A percentile compares a stretch with the other conserved stretches of the same genome.
These are phyloP conservation scores for Talaromyces wortmannii DNA, from an alignment of 495 filamentous ascomycete species.

Conservation along the genomic window DNA sequence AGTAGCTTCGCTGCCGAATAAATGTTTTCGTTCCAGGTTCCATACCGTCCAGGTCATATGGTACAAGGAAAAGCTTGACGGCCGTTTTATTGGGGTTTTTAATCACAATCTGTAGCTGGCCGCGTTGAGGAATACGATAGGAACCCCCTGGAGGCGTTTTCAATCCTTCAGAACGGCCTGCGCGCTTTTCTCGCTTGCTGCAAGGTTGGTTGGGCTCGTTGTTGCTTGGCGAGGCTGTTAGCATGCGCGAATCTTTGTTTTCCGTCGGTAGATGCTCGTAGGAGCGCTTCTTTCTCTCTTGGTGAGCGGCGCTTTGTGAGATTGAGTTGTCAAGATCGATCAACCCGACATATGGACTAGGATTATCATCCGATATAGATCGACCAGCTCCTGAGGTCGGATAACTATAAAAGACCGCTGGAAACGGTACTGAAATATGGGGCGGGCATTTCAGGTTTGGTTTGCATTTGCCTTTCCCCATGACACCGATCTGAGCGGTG, in stretches of 20 bases:
- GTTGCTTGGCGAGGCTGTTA: conserved; percentile 3
- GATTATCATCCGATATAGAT: conserved; percentile 64
- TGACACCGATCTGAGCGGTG: conserved; percentile 88
- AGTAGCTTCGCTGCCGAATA: conserved; percentile 90
- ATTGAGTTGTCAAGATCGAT: conserved; percentile 86
- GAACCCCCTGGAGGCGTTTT: conserved; percentile 74
- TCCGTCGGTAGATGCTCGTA: conserved; percentile 36
- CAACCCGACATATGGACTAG: conserved; percentile 92
- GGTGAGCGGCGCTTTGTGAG: conserved; percentile 31
- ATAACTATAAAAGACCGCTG: conserved; percentile 95
- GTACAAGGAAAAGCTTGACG: conserved; percentile 90
- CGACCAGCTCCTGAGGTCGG: conserved; percentile 55
- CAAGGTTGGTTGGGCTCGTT: conserved; percentile 8
- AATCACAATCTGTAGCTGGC: conserved; percentile 94
- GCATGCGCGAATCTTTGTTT: conserved; percentile 11
- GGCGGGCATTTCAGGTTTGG: conserved; percentile 77
- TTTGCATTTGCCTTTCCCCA: conserved; percentile 88
- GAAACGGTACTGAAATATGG: conserved; percentile 90
- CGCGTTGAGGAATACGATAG: conserved; percentile 92
- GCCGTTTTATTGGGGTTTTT: conserved; percentile 96
- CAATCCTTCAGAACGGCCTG: conserved; percentile 58
- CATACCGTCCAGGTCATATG: conserved; percentile 96
- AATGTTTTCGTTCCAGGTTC: conserved; percentile 93
- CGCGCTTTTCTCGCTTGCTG: conserved; percentile 41
- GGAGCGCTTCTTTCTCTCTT: conserved; percentile 36